Percentiles rank a stretch among this genome's conserved stretches.
These are phyloP conservation scores for Remersonia thermophila DNA, from an alignment of 2,329 filamentous ascomycete genomes.

Conservation along the genomic window DNA sequence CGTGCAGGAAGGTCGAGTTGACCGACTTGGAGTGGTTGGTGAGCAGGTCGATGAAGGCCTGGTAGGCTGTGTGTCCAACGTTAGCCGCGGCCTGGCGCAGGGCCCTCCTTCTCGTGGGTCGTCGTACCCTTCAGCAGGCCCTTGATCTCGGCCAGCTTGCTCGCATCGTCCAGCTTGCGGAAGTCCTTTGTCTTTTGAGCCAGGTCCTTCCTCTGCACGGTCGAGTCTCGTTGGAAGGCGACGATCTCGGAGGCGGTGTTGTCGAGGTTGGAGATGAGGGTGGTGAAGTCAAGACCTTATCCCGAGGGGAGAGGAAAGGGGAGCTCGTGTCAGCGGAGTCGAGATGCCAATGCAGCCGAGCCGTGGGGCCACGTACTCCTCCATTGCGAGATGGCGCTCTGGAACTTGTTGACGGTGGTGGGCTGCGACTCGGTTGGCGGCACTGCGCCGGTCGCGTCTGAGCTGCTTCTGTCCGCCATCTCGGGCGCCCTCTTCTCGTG, in stretches of 20 bases:
- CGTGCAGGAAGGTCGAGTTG: constrained; percentile 82
- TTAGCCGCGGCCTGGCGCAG: constrained; percentile 11
- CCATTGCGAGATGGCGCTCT: constrained; percentile 92
- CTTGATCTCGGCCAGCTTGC: constrained; percentile 82
- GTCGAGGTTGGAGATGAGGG: constrained; percentile 74
- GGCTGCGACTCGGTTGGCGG: constrained; percentile 6
- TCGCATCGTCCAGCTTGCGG: constrained; percentile 77
- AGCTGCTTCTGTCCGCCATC: constrained; percentile 15
- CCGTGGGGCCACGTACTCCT: constrained; percentile 63
- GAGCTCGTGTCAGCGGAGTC: background rate
- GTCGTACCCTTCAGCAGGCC: constrained; percentile 64
- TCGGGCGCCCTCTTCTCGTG: background rate
- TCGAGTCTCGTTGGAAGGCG: constrained; percentile 83
- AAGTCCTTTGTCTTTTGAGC: constrained; percentile 99
- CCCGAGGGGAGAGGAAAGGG: constrained; percentile 8
- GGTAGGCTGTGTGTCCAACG: constrained; percentile 56
- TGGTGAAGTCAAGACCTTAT: constrained; percentile 77
- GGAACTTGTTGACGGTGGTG: constrained; percentile 74
- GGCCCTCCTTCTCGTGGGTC: background rate
- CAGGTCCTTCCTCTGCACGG: constrained; percentile 88
- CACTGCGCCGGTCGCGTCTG: constrained; percentile 8
- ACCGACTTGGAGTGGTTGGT: constrained; percentile 93
- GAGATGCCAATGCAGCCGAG: too few relatives aligned
- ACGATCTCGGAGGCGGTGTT: constrained; percentile 92
- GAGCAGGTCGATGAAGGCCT: constrained; percentile 91